These are phyloP conservation scores for Pythium aphanidermatum DNA, from an alignment of 352 stramenopile genomes.

Conservation along the genomic window DNA sequence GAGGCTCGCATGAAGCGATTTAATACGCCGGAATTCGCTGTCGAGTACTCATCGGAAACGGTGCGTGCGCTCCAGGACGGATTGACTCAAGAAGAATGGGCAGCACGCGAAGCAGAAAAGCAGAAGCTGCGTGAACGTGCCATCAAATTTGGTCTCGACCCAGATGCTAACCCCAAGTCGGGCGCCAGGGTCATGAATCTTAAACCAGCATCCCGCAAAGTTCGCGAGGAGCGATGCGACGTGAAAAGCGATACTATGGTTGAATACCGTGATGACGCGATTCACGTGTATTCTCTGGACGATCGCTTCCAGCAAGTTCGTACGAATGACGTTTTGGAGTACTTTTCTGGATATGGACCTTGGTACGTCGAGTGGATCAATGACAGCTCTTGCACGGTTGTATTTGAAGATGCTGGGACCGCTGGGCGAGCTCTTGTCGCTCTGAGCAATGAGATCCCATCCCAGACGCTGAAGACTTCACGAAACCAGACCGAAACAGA, in stretches of 20 bases:
- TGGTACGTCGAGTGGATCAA: slow-evolving; percentile 88
- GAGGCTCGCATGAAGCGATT: slow-evolving; percentile 78
- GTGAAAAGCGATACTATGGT: slow-evolving; percentile 30
- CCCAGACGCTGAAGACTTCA: slow-evolving; percentile 26
- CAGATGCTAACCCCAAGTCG: slow-evolving; percentile 28
- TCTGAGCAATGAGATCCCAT: slow-evolving; percentile 39
- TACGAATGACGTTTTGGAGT: slow-evolving; percentile 71
- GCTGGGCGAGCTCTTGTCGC: slow-evolving; percentile 57
- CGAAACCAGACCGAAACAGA: neutral
- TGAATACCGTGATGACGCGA: slow-evolving; percentile 51
- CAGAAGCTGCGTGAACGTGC: slow-evolving; percentile 61
- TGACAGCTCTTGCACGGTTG: slow-evolving; percentile 76
- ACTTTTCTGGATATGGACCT: slow-evolving; percentile 72
- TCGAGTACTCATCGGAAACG: slow-evolving; percentile 60
- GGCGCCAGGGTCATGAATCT: slow-evolving; percentile 20
- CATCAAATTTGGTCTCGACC: slow-evolving; percentile 61
- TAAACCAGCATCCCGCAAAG: slow-evolving; percentile 40
- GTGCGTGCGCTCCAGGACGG: slow-evolving; percentile 52
- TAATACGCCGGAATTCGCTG: slow-evolving; percentile 62
- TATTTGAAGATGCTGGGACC: slow-evolving; percentile 77
- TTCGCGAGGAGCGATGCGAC: slow-evolving; percentile 56
- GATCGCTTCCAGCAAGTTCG: slow-evolving; percentile 75
- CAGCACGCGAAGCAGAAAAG: slow-evolving; percentile 45
- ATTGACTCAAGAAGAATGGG: slow-evolving; percentile 70
- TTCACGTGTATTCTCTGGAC: slow-evolving; percentile 82